Percentiles rank a stretch among this genome's conserved stretches.
Evolutionary conservation across 164 flowering plant genomes (phyloP).

Genomic region (Saururus chinensis): DNA sequence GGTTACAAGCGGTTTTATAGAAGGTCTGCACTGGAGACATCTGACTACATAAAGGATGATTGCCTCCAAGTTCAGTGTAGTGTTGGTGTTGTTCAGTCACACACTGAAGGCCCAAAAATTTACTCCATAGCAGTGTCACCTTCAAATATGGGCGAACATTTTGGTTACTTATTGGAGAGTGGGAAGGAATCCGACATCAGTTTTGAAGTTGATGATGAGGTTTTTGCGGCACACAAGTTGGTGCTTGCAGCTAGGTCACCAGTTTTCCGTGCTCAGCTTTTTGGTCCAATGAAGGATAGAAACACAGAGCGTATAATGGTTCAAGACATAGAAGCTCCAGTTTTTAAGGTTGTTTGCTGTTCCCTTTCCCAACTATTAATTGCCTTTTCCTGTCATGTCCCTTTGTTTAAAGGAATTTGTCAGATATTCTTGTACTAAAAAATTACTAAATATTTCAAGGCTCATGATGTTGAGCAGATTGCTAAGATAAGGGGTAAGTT

Average conservation of each 20-base stretch:
- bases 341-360: slow-evolving; percentile 52
- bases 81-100: slow-evolving; percentile 80
- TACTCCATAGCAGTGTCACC: slow-evolving; percentile 59
- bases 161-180: slow-evolving; percentile 70
- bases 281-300: slow-evolving; percentile 48
- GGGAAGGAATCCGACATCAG: slow-evolving; percentile 63
- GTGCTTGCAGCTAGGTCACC: slow-evolving; percentile 90
- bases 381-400: neutral
- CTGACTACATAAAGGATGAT: slow-evolving; percentile 89
- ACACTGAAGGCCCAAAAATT: slow-evolving; percentile 72
- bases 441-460: too few species aligned
- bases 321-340: slow-evolving; percentile 81
- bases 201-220: slow-evolving; percentile 75
- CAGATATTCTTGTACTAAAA: too few species aligned
- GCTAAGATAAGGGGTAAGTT: too few species aligned
- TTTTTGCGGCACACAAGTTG: slow-evolving; percentile 65
- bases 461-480: too few species aligned
- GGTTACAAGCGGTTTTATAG: slow-evolving; percentile 83
- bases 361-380: neutral
- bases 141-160: slow-evolving; percentile 57
- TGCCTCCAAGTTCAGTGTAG: slow-evolving; percentile 63
- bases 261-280: slow-evolving; percentile 86
- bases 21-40: slow-evolving; percentile 59
- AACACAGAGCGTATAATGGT: slow-evolving; percentile 36
- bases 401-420: too few species aligned